Conservation (phyloP, 163 green algal genomes). For the Prototheca stagnorum region DNA sequence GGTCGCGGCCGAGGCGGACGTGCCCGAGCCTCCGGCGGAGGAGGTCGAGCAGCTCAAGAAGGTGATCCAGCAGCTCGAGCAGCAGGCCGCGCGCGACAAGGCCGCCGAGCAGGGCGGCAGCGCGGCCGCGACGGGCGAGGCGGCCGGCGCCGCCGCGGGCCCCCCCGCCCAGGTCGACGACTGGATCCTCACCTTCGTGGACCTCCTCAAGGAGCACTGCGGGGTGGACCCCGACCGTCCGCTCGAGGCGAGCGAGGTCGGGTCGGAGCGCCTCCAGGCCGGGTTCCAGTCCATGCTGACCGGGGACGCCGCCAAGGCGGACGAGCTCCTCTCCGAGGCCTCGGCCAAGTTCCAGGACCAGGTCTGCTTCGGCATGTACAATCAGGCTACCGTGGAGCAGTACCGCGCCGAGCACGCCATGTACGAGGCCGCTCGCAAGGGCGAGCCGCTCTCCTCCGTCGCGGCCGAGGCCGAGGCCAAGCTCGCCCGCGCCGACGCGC, state of each 20-base stretch:
- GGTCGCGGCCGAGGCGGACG: slow-evolving; percentile 28
- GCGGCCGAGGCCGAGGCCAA: slow-evolving; percentile 11
- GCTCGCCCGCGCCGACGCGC: slow-evolving; percentile 26
- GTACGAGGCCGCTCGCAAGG: slow-evolving; percentile 27
- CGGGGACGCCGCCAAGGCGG: slow-evolving; percentile 28
- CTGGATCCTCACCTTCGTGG: slow-evolving; percentile 70
- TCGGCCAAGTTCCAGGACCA: slow-evolving; percentile 53
- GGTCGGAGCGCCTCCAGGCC: slow-evolving; percentile 33
- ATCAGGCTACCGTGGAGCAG: slow-evolving; percentile 18
- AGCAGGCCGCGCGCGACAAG: slow-evolving; percentile 18
- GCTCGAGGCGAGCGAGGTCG: slow-evolving; percentile 42
- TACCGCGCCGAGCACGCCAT: slow-evolving; percentile 16
- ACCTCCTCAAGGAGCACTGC: slow-evolving; percentile 52
- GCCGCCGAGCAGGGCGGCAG: too few relatives aligned
- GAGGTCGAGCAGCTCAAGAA: slow-evolving; percentile 26
- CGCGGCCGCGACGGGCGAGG: background rate
- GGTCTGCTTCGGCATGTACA: slow-evolving; percentile 26
- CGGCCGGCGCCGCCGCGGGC: background rate
- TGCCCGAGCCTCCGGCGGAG: slow-evolving; percentile 31
- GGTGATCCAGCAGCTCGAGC: slow-evolving; percentile 26
- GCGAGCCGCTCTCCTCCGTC: slow-evolving; percentile 14
- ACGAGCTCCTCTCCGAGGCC: slow-evolving; percentile 54
- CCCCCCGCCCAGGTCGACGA: slow-evolving; percentile 46
- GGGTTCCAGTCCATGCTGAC: slow-evolving; percentile 30
- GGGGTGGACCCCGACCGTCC: slow-evolving; percentile 56